These are phyloP conservation scores for Exophiala dermatitidis DNA, from an alignment of 2,329 filamentous ascomycete genomes.

Conservation along the genomic window DNA sequence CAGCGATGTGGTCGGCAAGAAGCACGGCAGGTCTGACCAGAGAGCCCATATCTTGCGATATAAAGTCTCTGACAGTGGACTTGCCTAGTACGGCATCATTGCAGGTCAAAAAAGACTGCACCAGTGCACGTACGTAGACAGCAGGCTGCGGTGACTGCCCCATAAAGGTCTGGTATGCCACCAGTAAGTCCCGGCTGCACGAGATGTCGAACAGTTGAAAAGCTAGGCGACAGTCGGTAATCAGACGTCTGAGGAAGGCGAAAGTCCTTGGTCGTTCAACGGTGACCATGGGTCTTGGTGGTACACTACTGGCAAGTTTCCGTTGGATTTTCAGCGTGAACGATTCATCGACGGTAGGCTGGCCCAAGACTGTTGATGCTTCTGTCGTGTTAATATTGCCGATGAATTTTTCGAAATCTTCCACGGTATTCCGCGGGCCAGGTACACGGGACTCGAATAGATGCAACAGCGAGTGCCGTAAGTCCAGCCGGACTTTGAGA, in stretches of 20 bases:
- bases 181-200: slow-evolving; percentile 35
- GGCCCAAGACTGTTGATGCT: slow-evolving; percentile 55
- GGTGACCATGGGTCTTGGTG: slow-evolving; percentile 80
- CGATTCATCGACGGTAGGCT: slow-evolving; percentile 57
- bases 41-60: slow-evolving; percentile 75
- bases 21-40: slow-evolving; percentile 64
- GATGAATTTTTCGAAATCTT: background rate
- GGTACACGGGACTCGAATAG: slow-evolving; percentile 9
- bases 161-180: slow-evolving; percentile 67
- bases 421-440: background rate
- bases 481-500: slow-evolving; percentile 57
- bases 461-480: slow-evolving; percentile 45
- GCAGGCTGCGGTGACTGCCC: slow-evolving; percentile 74
- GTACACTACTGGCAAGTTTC: slow-evolving; percentile 87
- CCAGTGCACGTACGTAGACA: slow-evolving; percentile 71
- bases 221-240: slow-evolving; percentile 63
- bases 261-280: slow-evolving; percentile 62
- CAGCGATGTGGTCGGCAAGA: slow-evolving; percentile 66
- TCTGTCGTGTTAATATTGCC: slow-evolving; percentile 48
- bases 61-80: slow-evolving; percentile 63
- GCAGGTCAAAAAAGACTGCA: slow-evolving; percentile 69
- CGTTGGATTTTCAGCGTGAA: slow-evolving; percentile 88
- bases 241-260: slow-evolving; percentile 61
- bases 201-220: slow-evolving; percentile 52
- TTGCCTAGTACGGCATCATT: slow-evolving; percentile 62